Evolutionary conservation across 139 green algal species (phyloP).

Genomic region (Haematococcus lacustris): DNA sequence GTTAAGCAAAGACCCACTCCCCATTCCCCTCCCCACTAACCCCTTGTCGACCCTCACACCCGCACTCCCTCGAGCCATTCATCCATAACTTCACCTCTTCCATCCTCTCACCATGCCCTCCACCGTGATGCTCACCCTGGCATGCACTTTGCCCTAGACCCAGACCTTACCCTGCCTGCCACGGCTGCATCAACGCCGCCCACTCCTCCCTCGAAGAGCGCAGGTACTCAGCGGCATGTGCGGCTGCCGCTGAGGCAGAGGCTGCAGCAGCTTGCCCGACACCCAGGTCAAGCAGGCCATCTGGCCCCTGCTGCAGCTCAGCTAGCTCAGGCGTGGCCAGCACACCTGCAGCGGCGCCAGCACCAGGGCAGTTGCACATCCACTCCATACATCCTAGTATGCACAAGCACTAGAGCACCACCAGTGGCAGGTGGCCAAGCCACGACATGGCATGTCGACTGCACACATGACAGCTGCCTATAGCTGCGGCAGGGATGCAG

Average conservation of each 20-base stretch:
- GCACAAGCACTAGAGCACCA: too few species aligned
- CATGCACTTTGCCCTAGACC: too few species aligned
- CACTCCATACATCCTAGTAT: too few species aligned
- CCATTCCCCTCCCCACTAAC: background rate
- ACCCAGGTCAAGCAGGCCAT: background rate
- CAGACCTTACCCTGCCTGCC: background rate
- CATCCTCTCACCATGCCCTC: background rate
- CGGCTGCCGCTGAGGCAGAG: constrained; percentile 24
- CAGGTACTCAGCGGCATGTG: constrained; percentile 27
- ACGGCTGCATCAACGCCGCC: constrained; percentile 15
- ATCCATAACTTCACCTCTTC: background rate
- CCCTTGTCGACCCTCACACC: background rate
- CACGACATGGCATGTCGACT: too few species aligned
- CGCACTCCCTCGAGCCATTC: background rate
- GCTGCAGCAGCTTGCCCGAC: constrained; percentile 5
- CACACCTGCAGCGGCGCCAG: background rate
- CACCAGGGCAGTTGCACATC: background rate
- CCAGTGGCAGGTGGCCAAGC: background rate
- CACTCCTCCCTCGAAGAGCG: constrained; percentile 20
- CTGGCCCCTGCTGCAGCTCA: background rate
- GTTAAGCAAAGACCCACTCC: background rate
- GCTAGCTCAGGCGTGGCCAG: background rate
- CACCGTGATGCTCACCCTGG: constrained; percentile 1
- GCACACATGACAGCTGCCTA: too few species aligned
- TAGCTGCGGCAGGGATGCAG: too few species aligned